These are phyloP conservation scores for Leersia perrieri DNA, from an alignment of 176 grass and related monocot species.

Conservation along the genomic window DNA sequence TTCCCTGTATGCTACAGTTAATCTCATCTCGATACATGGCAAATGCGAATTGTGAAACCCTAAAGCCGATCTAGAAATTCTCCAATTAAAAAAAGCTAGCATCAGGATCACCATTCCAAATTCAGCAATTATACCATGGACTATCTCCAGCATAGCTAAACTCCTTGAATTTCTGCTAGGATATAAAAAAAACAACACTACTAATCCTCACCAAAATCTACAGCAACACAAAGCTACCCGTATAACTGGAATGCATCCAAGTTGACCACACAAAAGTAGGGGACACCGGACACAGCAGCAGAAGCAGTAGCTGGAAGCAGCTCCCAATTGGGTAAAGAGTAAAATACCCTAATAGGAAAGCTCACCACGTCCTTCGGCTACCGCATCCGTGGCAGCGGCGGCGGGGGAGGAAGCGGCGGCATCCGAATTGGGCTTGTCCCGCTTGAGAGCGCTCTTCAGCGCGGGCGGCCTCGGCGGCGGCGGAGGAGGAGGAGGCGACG, in stretches of 20 bases:
- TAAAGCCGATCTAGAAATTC: background rate
- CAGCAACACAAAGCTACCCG: background rate
- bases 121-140: background rate
- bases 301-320: background rate
- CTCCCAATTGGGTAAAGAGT: background rate
- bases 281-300: background rate
- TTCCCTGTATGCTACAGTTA: background rate
- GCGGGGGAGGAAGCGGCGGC: conserved; percentile 23
- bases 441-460: conserved; percentile 86
- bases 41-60: background rate
- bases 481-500: background rate
- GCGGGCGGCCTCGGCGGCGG: conserved; percentile 8
- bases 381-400: background rate
- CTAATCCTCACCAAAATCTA: background rate
- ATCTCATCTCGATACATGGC: background rate
- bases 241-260: background rate
- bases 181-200: background rate
- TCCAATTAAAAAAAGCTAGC: background rate
- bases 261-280: background rate
- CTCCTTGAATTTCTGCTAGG: background rate
- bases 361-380: conserved; percentile 41
- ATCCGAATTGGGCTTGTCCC: conserved; percentile 35
- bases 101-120: background rate
- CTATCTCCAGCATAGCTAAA: background rate
- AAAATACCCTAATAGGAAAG: background rate